phyloP scores from a whole-genome alignment of 2,329 filamentous ascomycete species.

The Diaporthe helianthi region DNA sequence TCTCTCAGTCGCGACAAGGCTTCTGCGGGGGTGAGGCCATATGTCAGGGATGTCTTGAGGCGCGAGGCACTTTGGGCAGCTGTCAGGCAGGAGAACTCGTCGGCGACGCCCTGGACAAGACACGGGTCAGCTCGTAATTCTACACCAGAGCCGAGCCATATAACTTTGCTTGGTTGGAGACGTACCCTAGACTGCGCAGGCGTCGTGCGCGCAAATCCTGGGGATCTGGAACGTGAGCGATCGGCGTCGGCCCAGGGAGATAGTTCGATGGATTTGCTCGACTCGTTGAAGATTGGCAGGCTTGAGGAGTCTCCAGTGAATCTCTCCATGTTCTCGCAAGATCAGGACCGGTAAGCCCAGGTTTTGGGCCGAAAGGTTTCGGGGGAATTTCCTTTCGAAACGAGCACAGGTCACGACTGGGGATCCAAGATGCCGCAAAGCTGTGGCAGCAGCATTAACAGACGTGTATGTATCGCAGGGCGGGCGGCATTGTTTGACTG shows the following conservation, averaged over 20 bases:
- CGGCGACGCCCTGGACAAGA: conserved; percentile 57
- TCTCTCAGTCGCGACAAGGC: conserved; percentile 80
- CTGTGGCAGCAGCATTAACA: conserved; percentile 33
- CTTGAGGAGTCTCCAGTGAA: conserved; percentile 33
- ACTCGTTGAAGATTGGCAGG: conserved; percentile 34
- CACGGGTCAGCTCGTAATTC: conserved; percentile 15
- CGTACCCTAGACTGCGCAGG: conserved; percentile 63
- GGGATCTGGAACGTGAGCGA: conserved; percentile 44
- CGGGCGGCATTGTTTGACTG: conserved; percentile 27
- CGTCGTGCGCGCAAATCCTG: conserved; percentile 55
- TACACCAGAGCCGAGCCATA: background rate
- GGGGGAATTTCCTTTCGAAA: background rate
- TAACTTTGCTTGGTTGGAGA: background rate
- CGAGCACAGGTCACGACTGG: conserved; percentile 21
- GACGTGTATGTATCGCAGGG: conserved; percentile 7
- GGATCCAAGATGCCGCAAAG: conserved; percentile 27
- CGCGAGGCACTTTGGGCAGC: conserved; percentile 78
- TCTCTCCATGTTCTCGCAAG: conserved; percentile 31
- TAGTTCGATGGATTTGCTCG: conserved; percentile 30
- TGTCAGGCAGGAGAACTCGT: conserved; percentile 72
- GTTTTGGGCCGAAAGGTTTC: background rate
- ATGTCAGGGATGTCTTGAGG: conserved; percentile 80
- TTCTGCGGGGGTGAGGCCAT: conserved; percentile 82
- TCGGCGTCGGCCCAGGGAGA: conserved; percentile 41
- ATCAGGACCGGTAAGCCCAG: background rate